Percentiles rank a stretch among this genome's conserved stretches.
These are phyloP conservation scores for Salpingoeca rosetta DNA, from an alignment of 78 protist genomes.

Conservation along the genomic window DNA sequence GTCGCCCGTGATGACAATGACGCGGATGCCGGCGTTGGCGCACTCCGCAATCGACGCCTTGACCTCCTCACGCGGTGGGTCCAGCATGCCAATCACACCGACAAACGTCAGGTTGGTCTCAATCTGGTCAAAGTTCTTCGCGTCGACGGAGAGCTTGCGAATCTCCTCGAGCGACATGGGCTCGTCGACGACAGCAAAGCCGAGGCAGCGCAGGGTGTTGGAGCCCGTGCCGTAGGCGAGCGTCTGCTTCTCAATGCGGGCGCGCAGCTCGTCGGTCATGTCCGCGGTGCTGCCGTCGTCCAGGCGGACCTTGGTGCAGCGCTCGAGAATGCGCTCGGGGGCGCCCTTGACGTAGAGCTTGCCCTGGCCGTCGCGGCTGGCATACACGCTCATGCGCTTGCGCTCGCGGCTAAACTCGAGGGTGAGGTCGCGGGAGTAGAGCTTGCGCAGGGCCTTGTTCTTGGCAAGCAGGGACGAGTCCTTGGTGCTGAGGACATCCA, in stretches of 20 bases:
- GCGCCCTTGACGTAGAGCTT: conserved; percentile 40
- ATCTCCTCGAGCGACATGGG: background rate
- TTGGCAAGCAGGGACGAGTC: background rate
- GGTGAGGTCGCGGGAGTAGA: background rate
- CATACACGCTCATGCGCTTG: conserved; percentile 53
- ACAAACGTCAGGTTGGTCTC: conserved; percentile 38
- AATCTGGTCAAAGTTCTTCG: background rate
- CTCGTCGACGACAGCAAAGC: conserved; percentile 3
- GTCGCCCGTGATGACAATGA: conserved; percentile 95
- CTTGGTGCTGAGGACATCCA: background rate
- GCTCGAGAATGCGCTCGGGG: conserved; percentile 42
- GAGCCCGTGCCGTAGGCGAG: background rate
- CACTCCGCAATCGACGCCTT: conserved; percentile 28
- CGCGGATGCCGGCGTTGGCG: conserved; percentile 59
- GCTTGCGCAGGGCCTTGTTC: background rate
- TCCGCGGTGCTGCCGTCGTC: background rate
- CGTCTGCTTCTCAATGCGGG: background rate
- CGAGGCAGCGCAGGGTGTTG: conserved; percentile 6
- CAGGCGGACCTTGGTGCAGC: conserved; percentile 37
- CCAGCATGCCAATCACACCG: conserved; percentile 80
- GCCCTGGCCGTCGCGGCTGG: background rate
- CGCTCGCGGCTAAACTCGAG: conserved; percentile 63
- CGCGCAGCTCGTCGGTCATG: background rate
- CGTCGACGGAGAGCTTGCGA: background rate
- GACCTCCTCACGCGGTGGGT: conserved; percentile 90